A percentile compares a stretch with the other conserved stretches of the same genome.
These are phyloP conservation scores for Byssoonygena ceratinophila DNA, from an alignment of 2,329 filamentous ascomycete genomes.

Conservation along the genomic window DNA sequence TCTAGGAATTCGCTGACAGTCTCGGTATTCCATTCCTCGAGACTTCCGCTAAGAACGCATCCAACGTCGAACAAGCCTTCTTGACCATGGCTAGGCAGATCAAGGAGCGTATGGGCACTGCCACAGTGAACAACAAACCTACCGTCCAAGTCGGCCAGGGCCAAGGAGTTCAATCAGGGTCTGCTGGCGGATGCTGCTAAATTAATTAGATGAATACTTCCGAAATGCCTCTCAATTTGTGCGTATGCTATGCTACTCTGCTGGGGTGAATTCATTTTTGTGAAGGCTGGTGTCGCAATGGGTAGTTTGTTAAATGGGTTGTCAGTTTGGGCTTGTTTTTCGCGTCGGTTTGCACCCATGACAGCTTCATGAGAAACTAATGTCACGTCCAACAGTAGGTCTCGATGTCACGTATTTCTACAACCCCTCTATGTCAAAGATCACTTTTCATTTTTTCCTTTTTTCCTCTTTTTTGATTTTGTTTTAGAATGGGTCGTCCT, in stretches of 20 bases:
- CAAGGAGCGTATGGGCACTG: slow-evolving; percentile 99
- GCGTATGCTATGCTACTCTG: not conserved
- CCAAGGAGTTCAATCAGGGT: slow-evolving; percentile 81
- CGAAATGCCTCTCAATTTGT: slow-evolving; percentile 2
- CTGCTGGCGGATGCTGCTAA: slow-evolving; percentile 85
- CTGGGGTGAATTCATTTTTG: slow-evolving; percentile 10
- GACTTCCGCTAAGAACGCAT: slow-evolving; percentile 98
- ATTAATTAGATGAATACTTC: slow-evolving; percentile 21
- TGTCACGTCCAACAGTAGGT: slow-evolving; percentile 6
- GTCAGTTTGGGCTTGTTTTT: slow-evolving; percentile 12
- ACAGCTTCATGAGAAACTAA: slow-evolving; percentile 11
- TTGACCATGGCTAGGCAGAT: slow-evolving; percentile 99
- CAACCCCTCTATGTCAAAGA: slow-evolving; percentile 12
- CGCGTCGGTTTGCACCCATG: slow-evolving; percentile 8
- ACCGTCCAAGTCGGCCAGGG: slow-evolving; percentile 92
- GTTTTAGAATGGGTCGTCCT: slow-evolving; percentile 20
- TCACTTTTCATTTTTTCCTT: slow-evolving; percentile 16
- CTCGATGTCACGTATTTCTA: slow-evolving; percentile 9
- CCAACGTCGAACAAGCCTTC: slow-evolving; percentile 99
- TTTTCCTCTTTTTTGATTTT: too few species aligned
- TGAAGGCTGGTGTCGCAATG: slow-evolving; percentile 11
- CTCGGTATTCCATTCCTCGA: slow-evolving; percentile 98
- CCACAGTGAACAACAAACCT: slow-evolving; percentile 95
- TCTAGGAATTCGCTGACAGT: slow-evolving; percentile 94
- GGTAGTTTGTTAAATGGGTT: slow-evolving; percentile 13